phyloP scores from a whole-genome alignment of 352 stramenopile genomes.

The Phytophthora citrophthora region DNA sequence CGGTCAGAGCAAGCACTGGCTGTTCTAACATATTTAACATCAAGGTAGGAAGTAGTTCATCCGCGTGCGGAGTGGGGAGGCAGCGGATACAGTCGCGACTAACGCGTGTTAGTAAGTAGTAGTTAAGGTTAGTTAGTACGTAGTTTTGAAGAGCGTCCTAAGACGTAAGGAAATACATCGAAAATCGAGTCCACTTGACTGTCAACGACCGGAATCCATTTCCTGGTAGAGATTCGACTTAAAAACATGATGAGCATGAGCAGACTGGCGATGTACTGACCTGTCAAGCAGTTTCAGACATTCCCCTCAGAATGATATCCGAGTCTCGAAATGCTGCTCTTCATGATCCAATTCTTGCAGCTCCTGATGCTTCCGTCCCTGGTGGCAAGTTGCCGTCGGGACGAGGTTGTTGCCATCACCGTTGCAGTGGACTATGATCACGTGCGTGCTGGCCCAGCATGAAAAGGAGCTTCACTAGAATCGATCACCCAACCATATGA shows the following conservation, averaged over 20 bases:
- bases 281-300: slow-evolving; percentile 15
- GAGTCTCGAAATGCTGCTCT: neutral
- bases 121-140: slow-evolving; percentile 13
- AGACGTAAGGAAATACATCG: slow-evolving; percentile 15
- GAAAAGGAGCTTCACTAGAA: slow-evolving; percentile 16
- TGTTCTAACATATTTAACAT: slow-evolving; percentile 47
- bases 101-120: slow-evolving; percentile 26
- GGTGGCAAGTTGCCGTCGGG: too few relatives aligned
- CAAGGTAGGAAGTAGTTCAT: slow-evolving; percentile 36
- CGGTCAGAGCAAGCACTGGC: slow-evolving; percentile 36
- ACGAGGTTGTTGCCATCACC: neutral
- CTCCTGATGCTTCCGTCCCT: too few relatives aligned
- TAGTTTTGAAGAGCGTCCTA: slow-evolving; percentile 30
- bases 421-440: neutral
- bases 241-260: slow-evolving; percentile 1
- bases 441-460: slow-evolving; percentile 1
- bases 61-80: neutral
- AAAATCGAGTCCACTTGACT: neutral
- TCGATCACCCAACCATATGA: slow-evolving; percentile 27
- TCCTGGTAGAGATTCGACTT: slow-evolving; percentile 1
- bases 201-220: too few relatives aligned
- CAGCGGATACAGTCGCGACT: slow-evolving; percentile 34
- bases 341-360: neutral
- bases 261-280: too few relatives aligned
- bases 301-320: neutral